Evolutionary conservation across 1,284 basidiomycete genomes (phyloP).

Genomic region (Fomitopsis pinicola): DNA sequence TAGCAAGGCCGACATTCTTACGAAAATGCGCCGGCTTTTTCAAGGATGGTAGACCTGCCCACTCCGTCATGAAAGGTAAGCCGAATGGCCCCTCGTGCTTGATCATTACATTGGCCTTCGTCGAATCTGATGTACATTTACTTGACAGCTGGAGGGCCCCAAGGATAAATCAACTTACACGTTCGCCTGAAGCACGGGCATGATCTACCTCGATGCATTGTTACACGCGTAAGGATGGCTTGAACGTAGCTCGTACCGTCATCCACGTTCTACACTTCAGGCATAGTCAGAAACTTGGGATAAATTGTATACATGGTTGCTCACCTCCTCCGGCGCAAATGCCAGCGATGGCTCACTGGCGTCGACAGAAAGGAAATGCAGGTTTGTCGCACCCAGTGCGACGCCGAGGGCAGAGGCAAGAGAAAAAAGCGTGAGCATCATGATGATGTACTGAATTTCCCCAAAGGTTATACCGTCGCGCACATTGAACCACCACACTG

Average conservation of each 20-base stretch:
- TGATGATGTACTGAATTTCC: not conserved
- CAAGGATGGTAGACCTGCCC: slow-evolving; percentile 6
- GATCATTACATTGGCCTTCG: slow-evolving; percentile 11
- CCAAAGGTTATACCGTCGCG: too few species aligned
- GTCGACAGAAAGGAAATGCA: too few species aligned
- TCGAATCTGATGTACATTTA: not conserved
- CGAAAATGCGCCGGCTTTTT: slow-evolving; percentile 7
- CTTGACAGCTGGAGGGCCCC: too few species aligned
- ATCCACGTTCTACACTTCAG: slow-evolving; percentile 5
- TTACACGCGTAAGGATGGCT: not conserved
- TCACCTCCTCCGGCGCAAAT: too few species aligned
- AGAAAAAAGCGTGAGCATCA: not conserved
- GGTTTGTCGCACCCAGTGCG: not conserved
- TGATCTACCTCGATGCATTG: not conserved
- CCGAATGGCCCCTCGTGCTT: slow-evolving; percentile 10
- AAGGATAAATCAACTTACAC: slow-evolving; percentile 2
- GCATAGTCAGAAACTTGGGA: not conserved
- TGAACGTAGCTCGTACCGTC: not conserved
- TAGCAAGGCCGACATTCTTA: not conserved
- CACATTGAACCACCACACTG: not conserved
- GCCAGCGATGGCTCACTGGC: too few species aligned
- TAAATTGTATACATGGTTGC: too few species aligned
- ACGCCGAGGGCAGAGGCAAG: not conserved
- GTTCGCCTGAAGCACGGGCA: slow-evolving; percentile 11
- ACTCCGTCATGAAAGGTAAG: slow-evolving; percentile 16